phyloP scores from a whole-genome alignment of 1,139 yeast species.

The Suhomyces taliae region DNA sequence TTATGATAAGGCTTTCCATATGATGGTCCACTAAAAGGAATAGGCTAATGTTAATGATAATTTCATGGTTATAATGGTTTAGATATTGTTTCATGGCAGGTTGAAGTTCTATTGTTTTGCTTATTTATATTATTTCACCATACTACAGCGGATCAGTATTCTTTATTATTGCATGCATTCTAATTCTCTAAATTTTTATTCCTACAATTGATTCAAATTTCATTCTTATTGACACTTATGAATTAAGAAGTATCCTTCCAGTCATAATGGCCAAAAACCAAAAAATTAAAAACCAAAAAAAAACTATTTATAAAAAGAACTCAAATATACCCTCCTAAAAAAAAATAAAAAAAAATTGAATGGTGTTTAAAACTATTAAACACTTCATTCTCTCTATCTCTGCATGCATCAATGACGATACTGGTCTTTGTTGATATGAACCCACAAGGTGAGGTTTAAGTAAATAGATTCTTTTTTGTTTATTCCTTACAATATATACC shows the following conservation, averaged over 20 bases:
- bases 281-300: slow-evolving; percentile 1
- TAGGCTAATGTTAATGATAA: slow-evolving; percentile 10
- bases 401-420: slow-evolving; percentile 1
- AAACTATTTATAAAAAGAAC: slow-evolving; percentile 1
- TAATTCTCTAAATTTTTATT: neutral
- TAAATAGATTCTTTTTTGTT: slow-evolving; percentile 1
- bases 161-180: slow-evolving; percentile 1
- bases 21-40: neutral
- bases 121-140: slow-evolving; percentile 2
- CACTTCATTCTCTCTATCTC: neutral
- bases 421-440: neutral
- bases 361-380: neutral
- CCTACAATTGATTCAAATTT: neutral
- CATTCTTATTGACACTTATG: slow-evolving; percentile 7
- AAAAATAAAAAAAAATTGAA: neutral
- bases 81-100: slow-evolving; percentile 5
- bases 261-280: neutral
- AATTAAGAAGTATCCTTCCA: slow-evolving; percentile 6
- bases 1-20: neutral
- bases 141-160: neutral
- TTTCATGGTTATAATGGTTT: slow-evolving; percentile 4
- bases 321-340: neutral
- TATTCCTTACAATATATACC: slow-evolving; percentile 4
- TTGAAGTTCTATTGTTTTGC: slow-evolving; percentile 3
- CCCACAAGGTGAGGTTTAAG: neutral